These are phyloP conservation scores for Pyrus pyrifolia DNA, from an alignment of 306 rosid species.

Conservation along the genomic window DNA sequence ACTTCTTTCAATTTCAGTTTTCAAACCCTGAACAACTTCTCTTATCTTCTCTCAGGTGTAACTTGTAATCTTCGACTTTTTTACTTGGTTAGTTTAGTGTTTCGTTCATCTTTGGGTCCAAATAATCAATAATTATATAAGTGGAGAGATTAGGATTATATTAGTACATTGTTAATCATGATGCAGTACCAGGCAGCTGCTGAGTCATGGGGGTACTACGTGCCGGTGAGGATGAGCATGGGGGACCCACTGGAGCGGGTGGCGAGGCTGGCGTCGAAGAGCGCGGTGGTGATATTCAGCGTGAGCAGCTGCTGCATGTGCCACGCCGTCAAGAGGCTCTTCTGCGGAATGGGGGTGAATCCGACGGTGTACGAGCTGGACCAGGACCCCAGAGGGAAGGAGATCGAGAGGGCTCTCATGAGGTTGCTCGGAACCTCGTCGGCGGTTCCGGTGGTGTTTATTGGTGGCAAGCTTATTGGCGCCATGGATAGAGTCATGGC, in stretches of 20 bases:
- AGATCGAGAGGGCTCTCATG: slow-evolving; percentile 66
- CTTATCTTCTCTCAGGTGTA: not conserved
- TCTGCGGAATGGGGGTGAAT: slow-evolving; percentile 91
- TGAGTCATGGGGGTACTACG: slow-evolving; percentile 52
- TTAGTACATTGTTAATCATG: not conserved
- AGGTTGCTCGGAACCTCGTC: slow-evolving; percentile 52
- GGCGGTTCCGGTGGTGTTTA: slow-evolving; percentile 70
- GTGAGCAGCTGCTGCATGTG: slow-evolving; percentile 94
- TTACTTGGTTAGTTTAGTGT: not conserved
- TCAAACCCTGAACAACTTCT: not conserved
- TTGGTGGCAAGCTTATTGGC: slow-evolving; percentile 82
- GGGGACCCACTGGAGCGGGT: slow-evolving; percentile 68
- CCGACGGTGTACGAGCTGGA: slow-evolving; percentile 83
- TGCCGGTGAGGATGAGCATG: slow-evolving; percentile 20
- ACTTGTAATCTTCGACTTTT: not conserved
- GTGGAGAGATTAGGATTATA: not conserved
- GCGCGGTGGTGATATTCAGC: slow-evolving; percentile 91
- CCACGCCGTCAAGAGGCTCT: slow-evolving; percentile 81
- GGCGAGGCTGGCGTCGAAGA: slow-evolving; percentile 70
- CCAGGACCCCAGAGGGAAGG: slow-evolving; percentile 71
- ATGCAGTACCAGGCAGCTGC: slow-evolving; percentile 57
- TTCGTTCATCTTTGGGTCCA: not conserved
- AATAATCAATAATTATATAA: not conserved
- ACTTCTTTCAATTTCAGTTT: not conserved
- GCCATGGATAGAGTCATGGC: slow-evolving; percentile 95